A percentile compares a stretch with the other conserved stretches of the same genome.
Evolutionary conservation across 2,329 filamentous ascomycete species (phyloP).

Genomic region (Fusarium sp.): DNA sequence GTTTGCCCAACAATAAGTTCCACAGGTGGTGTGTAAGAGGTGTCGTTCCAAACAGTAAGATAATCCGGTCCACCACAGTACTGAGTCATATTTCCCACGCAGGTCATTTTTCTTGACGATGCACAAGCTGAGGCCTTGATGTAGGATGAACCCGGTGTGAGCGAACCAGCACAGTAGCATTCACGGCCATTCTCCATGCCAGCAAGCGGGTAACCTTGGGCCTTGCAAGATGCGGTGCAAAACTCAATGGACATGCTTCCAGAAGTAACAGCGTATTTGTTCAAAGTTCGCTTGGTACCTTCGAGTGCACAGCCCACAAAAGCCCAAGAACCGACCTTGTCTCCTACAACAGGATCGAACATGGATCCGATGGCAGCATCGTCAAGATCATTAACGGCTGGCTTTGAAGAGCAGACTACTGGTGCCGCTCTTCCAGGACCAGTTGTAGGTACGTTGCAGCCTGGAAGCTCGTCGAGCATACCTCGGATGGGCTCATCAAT

Average conservation of each 20-base stretch:
- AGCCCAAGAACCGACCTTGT: constrained; percentile 39
- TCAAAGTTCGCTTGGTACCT: constrained; percentile 31
- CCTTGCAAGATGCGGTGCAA: constrained; percentile 42
- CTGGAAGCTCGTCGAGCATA: constrained; percentile 37
- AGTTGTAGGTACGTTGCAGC: constrained; percentile 38
- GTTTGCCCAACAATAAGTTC: constrained; percentile 38
- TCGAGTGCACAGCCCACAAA: constrained; percentile 42
- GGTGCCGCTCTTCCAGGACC: constrained; percentile 32
- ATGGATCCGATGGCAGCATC: constrained; percentile 21
- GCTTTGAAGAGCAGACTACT: constrained; percentile 20
- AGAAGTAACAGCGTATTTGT: constrained; percentile 36
- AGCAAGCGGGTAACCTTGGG: constrained; percentile 41
- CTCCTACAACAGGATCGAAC: constrained; percentile 37
- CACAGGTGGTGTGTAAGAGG: constrained; percentile 35
- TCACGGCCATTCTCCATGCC: constrained; percentile 44
- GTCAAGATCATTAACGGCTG: constrained; percentile 29
- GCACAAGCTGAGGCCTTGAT: constrained; percentile 32
- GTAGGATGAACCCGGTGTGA: constrained; percentile 39
- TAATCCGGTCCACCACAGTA: constrained; percentile 42
- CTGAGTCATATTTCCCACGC: constrained; percentile 42
- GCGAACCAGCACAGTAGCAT: constrained; percentile 40
- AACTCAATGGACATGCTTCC: constrained; percentile 41
- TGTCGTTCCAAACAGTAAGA: constrained; percentile 45
- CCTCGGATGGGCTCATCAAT: constrained; percentile 40
- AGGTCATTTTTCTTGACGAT: constrained; percentile 40